Evolutionary conservation across 2,329 filamentous ascomycete species (phyloP).

Genomic region (Aspergillus calidoustus): DNA sequence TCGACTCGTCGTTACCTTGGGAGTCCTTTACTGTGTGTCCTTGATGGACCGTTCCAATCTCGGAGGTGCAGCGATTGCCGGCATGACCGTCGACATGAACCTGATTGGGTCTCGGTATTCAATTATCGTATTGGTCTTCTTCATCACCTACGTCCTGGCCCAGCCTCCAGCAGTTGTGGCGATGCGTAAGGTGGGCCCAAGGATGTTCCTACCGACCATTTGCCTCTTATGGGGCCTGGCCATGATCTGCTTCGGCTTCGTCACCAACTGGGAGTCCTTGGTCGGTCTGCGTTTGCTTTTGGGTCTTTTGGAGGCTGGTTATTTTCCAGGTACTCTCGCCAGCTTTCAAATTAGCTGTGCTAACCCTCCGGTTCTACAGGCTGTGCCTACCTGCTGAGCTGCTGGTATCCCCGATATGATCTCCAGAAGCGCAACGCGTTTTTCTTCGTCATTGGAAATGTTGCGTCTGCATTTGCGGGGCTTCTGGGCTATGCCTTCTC

Average conservation of each 20-base stretch:
- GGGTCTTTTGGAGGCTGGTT: background rate
- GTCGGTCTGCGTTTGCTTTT: background rate
- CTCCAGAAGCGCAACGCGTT: background rate
- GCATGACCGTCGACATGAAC: background rate
- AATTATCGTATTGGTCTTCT: background rate
- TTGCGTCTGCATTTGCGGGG: background rate
- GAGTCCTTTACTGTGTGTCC: slow-evolving; percentile 14
- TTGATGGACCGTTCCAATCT: slow-evolving; percentile 23
- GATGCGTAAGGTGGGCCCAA: background rate
- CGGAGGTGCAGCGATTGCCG: slow-evolving; percentile 19
- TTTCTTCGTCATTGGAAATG: background rate
- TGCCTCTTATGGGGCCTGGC: background rate
- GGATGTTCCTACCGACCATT: background rate
- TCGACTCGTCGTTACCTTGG: slow-evolving; percentile 16
- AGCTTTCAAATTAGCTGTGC: too few relatives aligned
- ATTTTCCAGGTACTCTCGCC: background rate
- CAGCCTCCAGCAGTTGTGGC: background rate
- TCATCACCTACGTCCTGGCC: background rate
- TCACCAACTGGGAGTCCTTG: background rate
- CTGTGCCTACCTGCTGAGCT: background rate
- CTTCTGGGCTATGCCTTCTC: background rate
- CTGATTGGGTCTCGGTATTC: background rate
- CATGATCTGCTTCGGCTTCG: background rate
- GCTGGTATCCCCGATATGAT: background rate
- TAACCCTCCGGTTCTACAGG: background rate